phyloP scores from a whole-genome alignment of 148 eudicot species.

The Amaranthus cruentus region DNA sequence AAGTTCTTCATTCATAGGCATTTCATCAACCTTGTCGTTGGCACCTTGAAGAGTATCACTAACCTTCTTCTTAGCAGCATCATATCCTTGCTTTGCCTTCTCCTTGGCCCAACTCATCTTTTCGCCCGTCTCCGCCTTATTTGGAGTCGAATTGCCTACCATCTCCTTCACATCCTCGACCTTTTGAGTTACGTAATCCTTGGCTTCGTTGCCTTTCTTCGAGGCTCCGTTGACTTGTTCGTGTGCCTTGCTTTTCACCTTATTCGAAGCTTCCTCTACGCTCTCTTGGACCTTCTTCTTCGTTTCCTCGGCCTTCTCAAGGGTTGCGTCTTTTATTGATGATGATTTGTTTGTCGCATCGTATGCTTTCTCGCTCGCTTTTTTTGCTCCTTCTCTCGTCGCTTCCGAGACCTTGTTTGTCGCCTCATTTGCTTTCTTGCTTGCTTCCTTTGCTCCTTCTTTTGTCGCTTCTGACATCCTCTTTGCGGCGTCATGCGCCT shows the following conservation, averaged over 20 bases:
- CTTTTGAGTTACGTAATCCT: background rate
- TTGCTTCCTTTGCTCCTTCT: background rate
- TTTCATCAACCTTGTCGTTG: conserved; percentile 11
- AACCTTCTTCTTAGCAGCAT: conserved; percentile 18
- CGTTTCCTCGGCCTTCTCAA: conserved; percentile 1
- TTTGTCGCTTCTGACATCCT: background rate
- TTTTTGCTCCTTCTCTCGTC: conserved; percentile 9
- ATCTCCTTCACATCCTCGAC: conserved; percentile 11
- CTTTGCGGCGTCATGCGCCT: background rate
- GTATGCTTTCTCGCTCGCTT: background rate
- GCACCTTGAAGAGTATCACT: conserved; percentile 14
- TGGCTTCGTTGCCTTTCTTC: too few species aligned
- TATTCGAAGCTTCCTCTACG: too few species aligned
- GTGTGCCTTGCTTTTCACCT: too few species aligned
- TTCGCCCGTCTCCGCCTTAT: background rate
- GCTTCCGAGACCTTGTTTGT: background rate
- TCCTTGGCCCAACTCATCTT: conserved; percentile 14
- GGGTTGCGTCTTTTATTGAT: background rate
- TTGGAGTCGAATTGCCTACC: background rate
- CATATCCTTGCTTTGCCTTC: conserved; percentile 21
- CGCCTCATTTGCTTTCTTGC: too few species aligned
- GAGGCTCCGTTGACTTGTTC: too few species aligned
- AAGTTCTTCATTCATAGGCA: background rate
- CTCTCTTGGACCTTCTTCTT: background rate
- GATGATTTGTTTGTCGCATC: background rate